These are phyloP conservation scores for Eremothecium cymbalariae DNA, from an alignment of 1,139 yeast species.

Conservation along the genomic window DNA sequence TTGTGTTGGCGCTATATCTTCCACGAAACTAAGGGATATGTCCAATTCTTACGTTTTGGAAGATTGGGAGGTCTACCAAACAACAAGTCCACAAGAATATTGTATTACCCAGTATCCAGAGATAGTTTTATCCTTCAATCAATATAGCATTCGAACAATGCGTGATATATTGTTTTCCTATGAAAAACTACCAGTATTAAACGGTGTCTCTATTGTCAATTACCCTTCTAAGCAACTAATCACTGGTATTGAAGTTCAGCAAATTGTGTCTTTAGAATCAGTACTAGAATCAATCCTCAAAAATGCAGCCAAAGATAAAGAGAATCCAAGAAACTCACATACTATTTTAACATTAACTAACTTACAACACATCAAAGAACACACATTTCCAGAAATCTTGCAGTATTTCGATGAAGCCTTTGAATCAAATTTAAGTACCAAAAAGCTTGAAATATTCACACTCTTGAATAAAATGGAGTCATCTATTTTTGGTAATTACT, in stretches of 20 bases:
- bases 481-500: conserved; percentile 44
- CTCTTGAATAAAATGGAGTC: conserved; percentile 43
- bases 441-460: conserved; percentile 37
- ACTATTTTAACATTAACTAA: conserved; percentile 44
- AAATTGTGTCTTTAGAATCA: conserved; percentile 43
- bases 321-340: conserved; percentile 33
- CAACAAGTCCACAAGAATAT: conserved; percentile 26
- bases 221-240: conserved; percentile 41
- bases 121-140: conserved; percentile 38
- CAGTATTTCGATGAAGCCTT: conserved; percentile 43
- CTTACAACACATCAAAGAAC: conserved; percentile 40
- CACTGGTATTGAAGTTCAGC: conserved; percentile 41
- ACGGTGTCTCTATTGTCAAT: conserved; percentile 32
- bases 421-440: conserved; percentile 35
- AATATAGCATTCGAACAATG: conserved; percentile 34
- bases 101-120: conserved; percentile 45
- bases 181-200: conserved; percentile 34
- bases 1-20: conserved; percentile 41
- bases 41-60: conserved; percentile 39
- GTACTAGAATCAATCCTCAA: conserved; percentile 44
- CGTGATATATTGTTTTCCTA: conserved; percentile 31
- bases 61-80: conserved; percentile 34
- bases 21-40: conserved; percentile 45
- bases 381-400: conserved; percentile 41
- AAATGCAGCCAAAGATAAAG: conserved; percentile 35